Evolutionary conservation across 495 filamentous ascomycete species (phyloP).

Genomic region (Aspergillus funiculosus): DNA sequence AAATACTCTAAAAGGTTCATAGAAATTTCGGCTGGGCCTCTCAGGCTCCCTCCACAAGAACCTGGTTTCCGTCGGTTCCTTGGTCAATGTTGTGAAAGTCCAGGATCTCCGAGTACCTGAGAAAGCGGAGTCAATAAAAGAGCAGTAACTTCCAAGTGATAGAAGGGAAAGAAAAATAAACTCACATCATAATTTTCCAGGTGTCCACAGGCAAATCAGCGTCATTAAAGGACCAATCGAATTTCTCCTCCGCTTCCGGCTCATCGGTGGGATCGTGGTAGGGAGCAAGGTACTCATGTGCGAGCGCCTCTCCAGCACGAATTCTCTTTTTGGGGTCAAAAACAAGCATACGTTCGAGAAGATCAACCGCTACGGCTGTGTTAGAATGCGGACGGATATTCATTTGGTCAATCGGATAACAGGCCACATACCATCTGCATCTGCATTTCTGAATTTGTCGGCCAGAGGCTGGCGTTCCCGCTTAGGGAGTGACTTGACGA

Average conservation of each 20-base stretch:
- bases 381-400: slow-evolving; percentile 21
- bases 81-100: slow-evolving; percentile 96
- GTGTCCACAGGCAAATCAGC: slow-evolving; percentile 96
- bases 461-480: slow-evolving; percentile 83
- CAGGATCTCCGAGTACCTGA: slow-evolving; percentile 97
- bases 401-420: neutral
- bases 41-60: slow-evolving; percentile 30
- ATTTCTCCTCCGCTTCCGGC: slow-evolving; percentile 93
- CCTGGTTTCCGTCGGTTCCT: slow-evolving; percentile 34
- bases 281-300: slow-evolving; percentile 87
- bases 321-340: slow-evolving; percentile 93
- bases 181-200: slow-evolving; percentile 99
- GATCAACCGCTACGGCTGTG: slow-evolving; percentile 67
- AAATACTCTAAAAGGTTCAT: slow-evolving; percentile 20
- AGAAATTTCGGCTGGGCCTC: slow-evolving; percentile 33
- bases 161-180: slow-evolving; percentile 4
- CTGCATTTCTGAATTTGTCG: slow-evolving; percentile 94
- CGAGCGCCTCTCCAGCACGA: slow-evolving; percentile 74
- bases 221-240: slow-evolving; percentile 99
- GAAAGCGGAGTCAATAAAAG: slow-evolving; percentile 16
- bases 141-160: neutral
- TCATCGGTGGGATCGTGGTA: slow-evolving; percentile 98
- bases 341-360: slow-evolving; percentile 94
- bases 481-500: slow-evolving; percentile 97
- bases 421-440: slow-evolving; percentile 68